Evolutionary conservation across 108 stramenopile genomes (phyloP).

Genomic region (Stephanodiscus minutulus): DNA sequence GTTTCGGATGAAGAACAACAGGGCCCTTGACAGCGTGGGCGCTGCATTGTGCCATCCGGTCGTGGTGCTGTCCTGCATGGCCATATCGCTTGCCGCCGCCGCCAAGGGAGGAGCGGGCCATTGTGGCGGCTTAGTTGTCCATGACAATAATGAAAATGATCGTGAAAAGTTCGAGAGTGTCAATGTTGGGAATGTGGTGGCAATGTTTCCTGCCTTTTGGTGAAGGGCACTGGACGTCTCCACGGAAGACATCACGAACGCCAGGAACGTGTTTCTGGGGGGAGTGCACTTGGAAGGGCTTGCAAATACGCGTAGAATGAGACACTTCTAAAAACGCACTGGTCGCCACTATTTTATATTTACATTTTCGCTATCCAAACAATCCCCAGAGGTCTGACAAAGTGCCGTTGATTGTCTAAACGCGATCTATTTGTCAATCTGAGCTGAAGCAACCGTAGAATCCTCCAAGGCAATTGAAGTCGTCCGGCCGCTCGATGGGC

Average conservation of each 20-base stretch:
- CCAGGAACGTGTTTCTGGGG: constrained; percentile 10
- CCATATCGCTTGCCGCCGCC: constrained; percentile 56
- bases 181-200: background rate
- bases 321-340: too few relatives aligned
- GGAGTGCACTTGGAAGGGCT: background rate
- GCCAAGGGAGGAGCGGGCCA: background rate
- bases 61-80: constrained; percentile 54
- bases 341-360: background rate
- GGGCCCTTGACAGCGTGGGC: constrained; percentile 47
- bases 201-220: constrained; percentile 27
- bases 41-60: constrained; percentile 44
- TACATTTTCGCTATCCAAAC: background rate
- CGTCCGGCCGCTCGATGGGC: constrained; percentile 78
- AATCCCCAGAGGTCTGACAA: too few relatives aligned
- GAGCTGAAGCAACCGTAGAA: constrained; percentile 64
- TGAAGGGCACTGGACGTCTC: constrained; percentile 39
- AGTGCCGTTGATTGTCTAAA: too few relatives aligned
- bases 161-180: background rate
- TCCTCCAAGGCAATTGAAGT: constrained; percentile 83
- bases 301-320: background rate
- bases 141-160: constrained; percentile 1
- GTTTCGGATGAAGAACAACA: constrained; percentile 57
- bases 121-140: background rate
- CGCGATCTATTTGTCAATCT: background rate
- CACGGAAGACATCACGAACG: constrained; percentile 22